Evolutionary conservation across 169 alveolate genomes (phyloP).

Genomic region (Eimeria sp.): DNA sequence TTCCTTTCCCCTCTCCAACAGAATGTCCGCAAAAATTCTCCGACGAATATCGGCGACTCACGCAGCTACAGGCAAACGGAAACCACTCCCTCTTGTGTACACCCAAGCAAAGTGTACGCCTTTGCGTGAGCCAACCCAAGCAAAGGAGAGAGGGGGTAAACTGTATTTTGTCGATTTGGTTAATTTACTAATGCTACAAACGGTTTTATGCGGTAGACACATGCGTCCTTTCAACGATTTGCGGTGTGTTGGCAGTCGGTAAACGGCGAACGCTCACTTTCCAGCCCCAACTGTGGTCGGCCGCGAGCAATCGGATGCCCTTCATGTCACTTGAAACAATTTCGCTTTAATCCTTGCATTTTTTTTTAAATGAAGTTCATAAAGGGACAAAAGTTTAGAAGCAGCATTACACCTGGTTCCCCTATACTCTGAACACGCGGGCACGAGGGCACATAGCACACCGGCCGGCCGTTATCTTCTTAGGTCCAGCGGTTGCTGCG

Average conservation of each 20-base stretch:
- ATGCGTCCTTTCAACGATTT: no score
- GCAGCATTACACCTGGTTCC: no score
- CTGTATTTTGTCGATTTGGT: no score
- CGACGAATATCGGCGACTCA: neutral
- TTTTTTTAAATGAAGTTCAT: neutral
- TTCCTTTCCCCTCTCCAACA: no score
- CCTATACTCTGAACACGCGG: no score
- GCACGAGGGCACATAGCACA: no score
- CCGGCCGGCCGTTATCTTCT: no score
- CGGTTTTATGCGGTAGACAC: no score
- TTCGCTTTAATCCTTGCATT: neutral
- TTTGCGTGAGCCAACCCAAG: neutral
- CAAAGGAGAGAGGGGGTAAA: neutral
- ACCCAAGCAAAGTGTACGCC: neutral
- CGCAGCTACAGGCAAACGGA: neutral
- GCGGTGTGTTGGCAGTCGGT: neutral
- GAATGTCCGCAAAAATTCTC: neutral
- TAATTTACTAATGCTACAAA: no score
- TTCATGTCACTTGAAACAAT: neutral
- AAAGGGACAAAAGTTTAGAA: no score
- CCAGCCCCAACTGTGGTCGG: neutral
- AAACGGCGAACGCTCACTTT: neutral
- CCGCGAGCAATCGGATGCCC: neutral
- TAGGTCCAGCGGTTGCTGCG: no score
- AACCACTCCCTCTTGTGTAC: neutral